Base-by-base conservation (phyloP, 2,329 filamentous ascomycete genomes). In the Trichoderma simmonsii region DNA sequence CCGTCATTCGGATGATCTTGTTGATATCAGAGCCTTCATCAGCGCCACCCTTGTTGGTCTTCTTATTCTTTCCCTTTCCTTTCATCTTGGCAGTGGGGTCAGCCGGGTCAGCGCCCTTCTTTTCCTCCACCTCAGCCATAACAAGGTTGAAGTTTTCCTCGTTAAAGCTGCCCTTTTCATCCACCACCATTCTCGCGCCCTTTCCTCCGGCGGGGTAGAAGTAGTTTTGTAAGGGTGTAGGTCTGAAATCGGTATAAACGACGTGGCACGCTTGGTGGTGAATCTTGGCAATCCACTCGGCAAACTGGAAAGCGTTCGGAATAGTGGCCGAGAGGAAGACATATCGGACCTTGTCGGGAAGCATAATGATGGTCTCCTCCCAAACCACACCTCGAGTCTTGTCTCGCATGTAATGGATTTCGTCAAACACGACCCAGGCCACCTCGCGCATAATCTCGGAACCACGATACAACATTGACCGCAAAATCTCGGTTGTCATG, bases 371-470 rank as follows among this genome's bases (percentile, higher is more conserved):
- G 51, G 96, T 98, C 85, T 99, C 96, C 82, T 99, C 96, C 96
- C 96, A 99, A 3, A 99, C 96, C 0, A 99, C 96, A 85, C 96
- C 96, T 82, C 96, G 89, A 65, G 90, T 88, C 82, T 97, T 97
- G 83, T 99, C 96, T 78, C 96, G 91, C 90, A 99, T 92, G 83
- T 99, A 99, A 82, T 99, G 96, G 74, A 99, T 97, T 82, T 99
- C 96, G 82, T 99, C 96, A 77, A 99, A 99, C 2, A 99, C 86
- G 2, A 99, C 97, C 96, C 96, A 99, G 15, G 93, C 95, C 2
- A 99, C 97, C 84, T 99, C 96, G 76, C 96, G 94, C 95, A 99
- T 99, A 75, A 99, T 98, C 84, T 99, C 96, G 0, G 96, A 98
- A 73, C 96, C 96, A 76, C 96, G 90, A 82, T 99, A 99, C 83